Percentiles rank a stretch among this genome's conserved stretches.
phyloP scores from a whole-genome alignment of 805 yeast genomes.

The Kodamaea leandrae region DNA sequence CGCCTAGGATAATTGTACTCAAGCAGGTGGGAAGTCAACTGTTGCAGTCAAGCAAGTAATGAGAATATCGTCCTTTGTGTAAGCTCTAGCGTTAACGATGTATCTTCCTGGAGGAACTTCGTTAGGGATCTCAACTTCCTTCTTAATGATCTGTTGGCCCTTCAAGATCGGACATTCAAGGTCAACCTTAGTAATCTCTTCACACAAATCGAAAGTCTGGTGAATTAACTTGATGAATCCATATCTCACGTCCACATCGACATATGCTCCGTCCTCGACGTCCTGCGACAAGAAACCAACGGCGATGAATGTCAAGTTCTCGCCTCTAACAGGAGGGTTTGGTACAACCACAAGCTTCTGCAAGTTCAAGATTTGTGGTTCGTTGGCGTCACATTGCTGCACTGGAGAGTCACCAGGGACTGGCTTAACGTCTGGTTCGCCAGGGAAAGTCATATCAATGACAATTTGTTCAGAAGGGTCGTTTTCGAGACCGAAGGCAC shows the following conservation, averaged over 20 bases:
- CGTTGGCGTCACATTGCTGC: conserved; percentile 64
- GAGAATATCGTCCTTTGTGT: conserved; percentile 74
- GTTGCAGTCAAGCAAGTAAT: conserved; percentile 82
- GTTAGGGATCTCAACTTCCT: conserved; percentile 77
- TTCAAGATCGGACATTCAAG: conserved; percentile 76
- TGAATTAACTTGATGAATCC: conserved; percentile 87
- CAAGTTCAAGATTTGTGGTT: conserved; percentile 63
- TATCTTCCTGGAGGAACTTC: conserved; percentile 97
- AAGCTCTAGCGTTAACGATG: conserved; percentile 84
- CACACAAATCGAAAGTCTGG: conserved; percentile 92
- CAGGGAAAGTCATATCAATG: conserved; percentile 20
- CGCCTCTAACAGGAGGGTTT: conserved; percentile 88
- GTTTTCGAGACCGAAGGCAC: conserved; percentile 2
- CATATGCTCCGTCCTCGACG: conserved; percentile 84
- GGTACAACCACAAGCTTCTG: conserved; percentile 63
- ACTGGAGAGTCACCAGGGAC: conserved; percentile 92
- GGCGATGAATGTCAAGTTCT: conserved; percentile 76
- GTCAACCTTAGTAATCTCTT: conserved; percentile 78
- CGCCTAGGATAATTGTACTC: not conserved
- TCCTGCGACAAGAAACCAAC: conserved; percentile 55
- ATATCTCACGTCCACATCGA: conserved; percentile 88
- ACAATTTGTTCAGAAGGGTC: conserved; percentile 4
- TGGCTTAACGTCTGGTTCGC: conserved; percentile 51
- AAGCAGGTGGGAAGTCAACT: conserved; percentile 50
- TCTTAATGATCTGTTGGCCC: conserved; percentile 66